phyloP scores from a whole-genome alignment of 2,329 filamentous ascomycete species.

The Beauveria sp. region DNA sequence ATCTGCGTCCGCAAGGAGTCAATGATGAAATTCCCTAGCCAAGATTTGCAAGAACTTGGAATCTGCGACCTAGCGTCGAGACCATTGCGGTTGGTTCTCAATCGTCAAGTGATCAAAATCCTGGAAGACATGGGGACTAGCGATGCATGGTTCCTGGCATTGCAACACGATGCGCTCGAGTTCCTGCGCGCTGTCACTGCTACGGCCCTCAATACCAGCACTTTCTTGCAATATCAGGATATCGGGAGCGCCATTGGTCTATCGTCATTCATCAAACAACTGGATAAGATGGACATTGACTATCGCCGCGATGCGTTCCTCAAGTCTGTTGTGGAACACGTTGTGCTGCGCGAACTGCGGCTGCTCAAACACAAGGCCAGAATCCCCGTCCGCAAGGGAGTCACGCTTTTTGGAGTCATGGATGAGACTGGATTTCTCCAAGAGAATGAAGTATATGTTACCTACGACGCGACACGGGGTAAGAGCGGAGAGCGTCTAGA shows the following conservation, averaged over 20 bases:
- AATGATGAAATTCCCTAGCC: conserved; percentile 70
- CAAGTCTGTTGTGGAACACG: conserved; percentile 59
- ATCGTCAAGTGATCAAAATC: conserved; percentile 78
- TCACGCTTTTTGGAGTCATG: conserved; percentile 77
- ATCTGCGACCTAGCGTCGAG: conserved; percentile 64
- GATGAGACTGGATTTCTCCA: conserved; percentile 66
- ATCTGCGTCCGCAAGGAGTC: conserved; percentile 58
- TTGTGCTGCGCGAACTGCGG: conserved; percentile 62
- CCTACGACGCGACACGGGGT: conserved; percentile 35
- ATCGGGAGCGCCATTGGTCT: conserved; percentile 56
- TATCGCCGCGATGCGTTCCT: conserved; percentile 65
- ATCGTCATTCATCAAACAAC: conserved; percentile 51
- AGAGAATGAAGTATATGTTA: conserved; percentile 62
- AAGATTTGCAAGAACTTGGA: conserved; percentile 49
- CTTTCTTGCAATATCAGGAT: conserved; percentile 55
- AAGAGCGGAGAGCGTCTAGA: conserved; percentile 21
- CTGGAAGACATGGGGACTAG: conserved; percentile 67
- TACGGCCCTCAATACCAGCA: conserved; percentile 52
- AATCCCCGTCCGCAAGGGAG: conserved; percentile 61
- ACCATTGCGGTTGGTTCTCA: conserved; percentile 63
- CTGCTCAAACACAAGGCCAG: conserved; percentile 71
- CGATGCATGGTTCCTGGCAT: conserved; percentile 49
- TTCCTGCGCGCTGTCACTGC: conserved; percentile 52
- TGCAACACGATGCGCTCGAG: conserved; percentile 56
- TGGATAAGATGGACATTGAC: conserved; percentile 51